phyloP scores from a whole-genome alignment of 1,284 basidiomycete genomes.

The Puccinia hordei region DNA sequence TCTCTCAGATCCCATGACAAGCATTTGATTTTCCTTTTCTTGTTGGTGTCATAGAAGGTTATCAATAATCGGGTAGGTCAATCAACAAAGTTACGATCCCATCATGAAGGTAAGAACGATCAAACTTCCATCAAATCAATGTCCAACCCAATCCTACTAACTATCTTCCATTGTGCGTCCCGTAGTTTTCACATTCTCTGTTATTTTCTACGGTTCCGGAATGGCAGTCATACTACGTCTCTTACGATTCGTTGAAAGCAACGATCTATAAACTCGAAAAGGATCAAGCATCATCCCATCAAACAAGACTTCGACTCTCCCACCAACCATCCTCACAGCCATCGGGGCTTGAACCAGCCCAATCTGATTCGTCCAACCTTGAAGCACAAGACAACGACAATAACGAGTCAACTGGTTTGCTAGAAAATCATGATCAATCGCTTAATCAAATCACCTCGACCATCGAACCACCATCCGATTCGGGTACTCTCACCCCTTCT shows the following conservation, averaged over 20 bases:
- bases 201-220: conserved; percentile 42
- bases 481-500: neutral
- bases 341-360: neutral
- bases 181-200: conserved; percentile 33
- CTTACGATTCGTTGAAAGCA: conserved; percentile 39
- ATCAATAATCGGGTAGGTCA: too few relatives aligned
- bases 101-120: too few relatives aligned
- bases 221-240: conserved; percentile 41
- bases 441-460: neutral
- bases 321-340: neutral
- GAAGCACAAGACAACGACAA: conserved; percentile 3
- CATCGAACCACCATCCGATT: neutral
- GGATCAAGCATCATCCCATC: neutral
- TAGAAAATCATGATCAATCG: neutral
- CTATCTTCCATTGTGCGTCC: neutral
- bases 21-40: too few relatives aligned
- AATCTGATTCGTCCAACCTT: neutral
- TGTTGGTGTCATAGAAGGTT: too few relatives aligned
- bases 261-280: conserved; percentile 38
- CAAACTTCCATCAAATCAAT: neutral
- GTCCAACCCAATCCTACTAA: neutral
- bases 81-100: too few relatives aligned
- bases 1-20: too few relatives aligned
- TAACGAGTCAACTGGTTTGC: conserved; percentile 24
- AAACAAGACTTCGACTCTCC: neutral